These are phyloP conservation scores for Ustilago lituana DNA, from an alignment of 1,284 basidiomycete species.

Conservation along the genomic window DNA sequence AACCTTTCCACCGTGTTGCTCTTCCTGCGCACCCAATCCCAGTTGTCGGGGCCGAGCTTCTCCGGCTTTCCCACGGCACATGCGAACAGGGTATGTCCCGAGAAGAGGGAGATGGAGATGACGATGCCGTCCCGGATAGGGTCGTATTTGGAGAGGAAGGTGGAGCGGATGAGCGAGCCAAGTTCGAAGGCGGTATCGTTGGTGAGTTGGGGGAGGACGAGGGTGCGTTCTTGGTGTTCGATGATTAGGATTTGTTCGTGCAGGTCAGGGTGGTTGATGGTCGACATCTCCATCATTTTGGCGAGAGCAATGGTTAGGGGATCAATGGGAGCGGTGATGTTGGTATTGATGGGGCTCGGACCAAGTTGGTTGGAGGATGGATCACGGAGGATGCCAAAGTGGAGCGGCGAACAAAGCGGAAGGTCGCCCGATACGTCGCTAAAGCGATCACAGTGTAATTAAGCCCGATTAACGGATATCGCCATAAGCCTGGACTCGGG, in stretches of 20 bases:
- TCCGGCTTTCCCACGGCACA: slow-evolving; percentile 35
- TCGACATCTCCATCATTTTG: slow-evolving; percentile 11
- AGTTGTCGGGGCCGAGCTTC: slow-evolving; percentile 43
- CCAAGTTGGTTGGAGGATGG: too few relatives aligned
- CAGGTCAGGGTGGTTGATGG: not conserved
- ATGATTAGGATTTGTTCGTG: slow-evolving; percentile 18
- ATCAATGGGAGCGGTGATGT: too few relatives aligned
- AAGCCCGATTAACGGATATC: too few relatives aligned
- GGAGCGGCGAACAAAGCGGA: too few relatives aligned
- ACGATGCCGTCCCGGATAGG: slow-evolving; percentile 33
- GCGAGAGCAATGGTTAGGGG: too few relatives aligned
- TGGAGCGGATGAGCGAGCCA: slow-evolving; percentile 33
- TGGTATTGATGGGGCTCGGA: too few relatives aligned
- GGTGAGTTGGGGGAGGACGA: slow-evolving; percentile 22
- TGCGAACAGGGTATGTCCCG: slow-evolving; percentile 45
- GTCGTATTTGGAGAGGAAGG: slow-evolving; percentile 21
- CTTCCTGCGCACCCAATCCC: slow-evolving; percentile 51
- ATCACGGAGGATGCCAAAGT: too few relatives aligned
- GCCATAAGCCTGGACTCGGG: not conserved
- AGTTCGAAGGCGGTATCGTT: slow-evolving; percentile 41
- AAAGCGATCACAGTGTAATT: too few relatives aligned
- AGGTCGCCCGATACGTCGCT: too few relatives aligned
- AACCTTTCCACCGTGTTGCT: slow-evolving; percentile 46
- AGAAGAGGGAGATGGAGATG: slow-evolving; percentile 44
- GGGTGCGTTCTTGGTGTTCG: slow-evolving; percentile 24